Base-by-base conservation (phyloP, 495 filamentous ascomycete genomes). In the Cudoniella acicularis region DNA sequence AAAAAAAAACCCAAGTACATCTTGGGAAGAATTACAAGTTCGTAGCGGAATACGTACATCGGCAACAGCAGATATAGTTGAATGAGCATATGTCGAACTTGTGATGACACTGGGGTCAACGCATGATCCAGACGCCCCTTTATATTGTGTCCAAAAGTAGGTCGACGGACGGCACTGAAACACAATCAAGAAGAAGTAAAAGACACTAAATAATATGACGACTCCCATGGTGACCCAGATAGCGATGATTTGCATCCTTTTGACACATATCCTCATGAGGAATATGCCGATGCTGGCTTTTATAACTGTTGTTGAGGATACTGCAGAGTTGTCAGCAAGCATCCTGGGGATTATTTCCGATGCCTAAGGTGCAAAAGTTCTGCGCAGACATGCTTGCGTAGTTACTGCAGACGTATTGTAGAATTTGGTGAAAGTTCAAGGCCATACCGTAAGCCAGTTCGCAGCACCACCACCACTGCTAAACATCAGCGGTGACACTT, bases 131-230 rank as follows among this genome's bases (percentile, higher is more conserved):
- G 53, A 56, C 1, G 10, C 42, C 1, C 54, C 48, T 6, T 41
- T 24, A 42, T 59, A 61, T 36, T 66, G 56, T 1, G 62, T 60
- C 76, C 75, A 79, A 60, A 73, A 75, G 55, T 61, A 65, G 1
- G 53, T 54, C 20, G 70, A 36, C 3, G 75, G 75, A 23, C 54
- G n/a, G 62, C 79, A 80, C 60, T 80, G 76, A 49, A 80, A 71
- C 27, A 75, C 45, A 36, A 72, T 49, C 41, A 77, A 24, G 42
- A 79, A 66, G 54, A 75, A 69, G 64, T 70, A 78, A 41, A 41
- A 60, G 11, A 58, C 17, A 41, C 69, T 64, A 30, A 67, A 73
- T 43, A 70, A 10, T 2, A 63, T 54, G 0, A 70, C 64, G 0
- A 67, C 52, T 6, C 41, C 21, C 40, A 73, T 67, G 1, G 67